A percentile compares a stretch with the other conserved stretches of the same genome.
These are phyloP conservation scores for Xylariaceae sp. DNA, from an alignment of 2,329 filamentous ascomycete species.

Conservation along the genomic window DNA sequence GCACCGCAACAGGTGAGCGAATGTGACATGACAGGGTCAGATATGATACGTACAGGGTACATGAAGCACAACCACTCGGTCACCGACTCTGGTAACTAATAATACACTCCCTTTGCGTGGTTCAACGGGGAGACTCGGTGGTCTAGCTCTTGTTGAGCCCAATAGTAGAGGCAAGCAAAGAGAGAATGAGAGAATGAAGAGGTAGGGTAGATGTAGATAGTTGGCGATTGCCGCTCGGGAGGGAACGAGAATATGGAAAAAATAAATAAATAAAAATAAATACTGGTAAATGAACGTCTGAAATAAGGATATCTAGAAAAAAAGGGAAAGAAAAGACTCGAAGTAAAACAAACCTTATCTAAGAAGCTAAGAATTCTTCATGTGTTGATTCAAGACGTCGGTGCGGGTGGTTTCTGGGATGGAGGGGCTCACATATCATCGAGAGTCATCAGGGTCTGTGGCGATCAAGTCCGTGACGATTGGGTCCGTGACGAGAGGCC, in stretches of 20 bases:
- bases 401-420: not conserved
- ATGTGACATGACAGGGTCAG: conserved; percentile 14
- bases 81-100: conserved; percentile 14
- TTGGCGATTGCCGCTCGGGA: too few species aligned
- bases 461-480: too few species aligned
- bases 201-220: not conserved
- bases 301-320: too few species aligned
- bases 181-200: not conserved
- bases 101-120: not conserved
- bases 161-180: not conserved
- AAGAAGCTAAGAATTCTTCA: not conserved
- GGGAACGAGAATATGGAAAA: too few species aligned
- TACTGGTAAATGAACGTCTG: too few species aligned
- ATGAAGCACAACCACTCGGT: conserved; percentile 19
- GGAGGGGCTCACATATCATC: not conserved
- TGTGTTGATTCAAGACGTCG: not conserved
- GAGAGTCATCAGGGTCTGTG: not conserved
- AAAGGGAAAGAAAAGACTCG: too few species aligned
- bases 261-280: too few species aligned
- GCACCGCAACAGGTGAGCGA: conserved; percentile 9
- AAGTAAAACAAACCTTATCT: not conserved
- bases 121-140: not conserved
- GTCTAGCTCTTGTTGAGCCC: not conserved
- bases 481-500: too few species aligned
- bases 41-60: not conserved